Evolutionary conservation across 1,139 yeast genomes (phyloP).

Genomic region (Lizanozyma gosingica): DNA sequence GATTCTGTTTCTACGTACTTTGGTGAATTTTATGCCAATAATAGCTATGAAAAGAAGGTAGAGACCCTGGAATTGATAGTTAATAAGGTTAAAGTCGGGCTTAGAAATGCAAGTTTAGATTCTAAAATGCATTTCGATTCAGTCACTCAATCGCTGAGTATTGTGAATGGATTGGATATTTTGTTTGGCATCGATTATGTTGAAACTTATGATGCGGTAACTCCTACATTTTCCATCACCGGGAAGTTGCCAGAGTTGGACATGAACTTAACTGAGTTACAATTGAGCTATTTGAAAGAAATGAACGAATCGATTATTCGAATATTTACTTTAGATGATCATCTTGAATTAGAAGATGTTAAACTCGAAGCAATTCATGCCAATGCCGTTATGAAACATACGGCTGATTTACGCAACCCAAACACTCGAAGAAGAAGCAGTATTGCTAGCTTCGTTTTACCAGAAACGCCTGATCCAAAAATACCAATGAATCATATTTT

Average conservation of each 20-base stretch:
- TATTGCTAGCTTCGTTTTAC: not conserved
- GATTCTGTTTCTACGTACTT: constrained; percentile 65
- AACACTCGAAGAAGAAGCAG: constrained; percentile 1
- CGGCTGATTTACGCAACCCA: constrained; percentile 8
- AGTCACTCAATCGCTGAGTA: constrained; percentile 45
- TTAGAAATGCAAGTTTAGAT: constrained; percentile 58
- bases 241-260: constrained; percentile 64
- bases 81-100: constrained; percentile 55
- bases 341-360: constrained; percentile 37
- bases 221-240: constrained; percentile 45
- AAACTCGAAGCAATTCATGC: constrained; percentile 58
- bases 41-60: constrained; percentile 36
- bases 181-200: constrained; percentile 51
- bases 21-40: constrained; percentile 75
- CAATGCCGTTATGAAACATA: constrained; percentile 34
- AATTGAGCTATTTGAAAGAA: constrained; percentile 50
- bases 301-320: constrained; percentile 50
- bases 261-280: constrained; percentile 68
- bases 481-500: constrained; percentile 25
- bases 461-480: not conserved
- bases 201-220: constrained; percentile 24
- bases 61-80: constrained; percentile 17
- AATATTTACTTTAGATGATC: constrained; percentile 40
- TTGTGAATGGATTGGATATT: constrained; percentile 65
- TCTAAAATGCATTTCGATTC: constrained; percentile 49